Evolutionary conservation across 73 alveolate species (phyloP), one percentile per base, ranked within the genome.

Genomic region (Paramecium octaurelia): DNA sequence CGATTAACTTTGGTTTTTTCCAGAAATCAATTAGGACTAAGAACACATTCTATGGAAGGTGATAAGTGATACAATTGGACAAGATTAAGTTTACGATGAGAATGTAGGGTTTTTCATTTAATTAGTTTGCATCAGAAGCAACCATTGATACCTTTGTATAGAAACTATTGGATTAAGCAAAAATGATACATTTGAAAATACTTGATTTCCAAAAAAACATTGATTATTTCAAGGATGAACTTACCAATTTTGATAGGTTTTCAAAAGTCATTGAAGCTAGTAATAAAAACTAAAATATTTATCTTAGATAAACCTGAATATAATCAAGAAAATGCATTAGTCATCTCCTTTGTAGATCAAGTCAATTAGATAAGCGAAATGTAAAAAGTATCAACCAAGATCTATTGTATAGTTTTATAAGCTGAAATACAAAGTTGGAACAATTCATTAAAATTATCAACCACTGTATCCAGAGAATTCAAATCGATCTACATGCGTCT

Each of bases 371-470:
- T 80, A 20, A 31, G 64, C 16, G 91, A 80, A 43, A 80, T 80
- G 24, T 80, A 80, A 12, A 80, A 80, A 23, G 91, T 80, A 80
- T 18, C 10, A 20, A 10, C 6, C 9, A 73, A 16, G 9, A 31
- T 68, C 21, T 35, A 38, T 80, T 44, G n/a, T 6, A 9, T 80
- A 80, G 91, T 80, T 24, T 48, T 80, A 80, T 43, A 40, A 35
- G n/a, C 50, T 80, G 9, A 80, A 80, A 10, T 80, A 80, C 48
- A 80, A 80, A 46, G 76, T 80, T 43, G 91, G 91, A 44, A 80
- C 91, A 2, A 42, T 80, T 44, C 75, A 44, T 20, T 21, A 80
- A 46, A 80, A 80, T 24, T 80, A 80, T 80, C 50, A 80, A 48
- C 70, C 76, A 44, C 44, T 80, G 11, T 80, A 80, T 80, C 91